Base-by-base conservation (phyloP, 2,329 filamentous ascomycete genomes). In the Xylariaceae sp. region DNA sequence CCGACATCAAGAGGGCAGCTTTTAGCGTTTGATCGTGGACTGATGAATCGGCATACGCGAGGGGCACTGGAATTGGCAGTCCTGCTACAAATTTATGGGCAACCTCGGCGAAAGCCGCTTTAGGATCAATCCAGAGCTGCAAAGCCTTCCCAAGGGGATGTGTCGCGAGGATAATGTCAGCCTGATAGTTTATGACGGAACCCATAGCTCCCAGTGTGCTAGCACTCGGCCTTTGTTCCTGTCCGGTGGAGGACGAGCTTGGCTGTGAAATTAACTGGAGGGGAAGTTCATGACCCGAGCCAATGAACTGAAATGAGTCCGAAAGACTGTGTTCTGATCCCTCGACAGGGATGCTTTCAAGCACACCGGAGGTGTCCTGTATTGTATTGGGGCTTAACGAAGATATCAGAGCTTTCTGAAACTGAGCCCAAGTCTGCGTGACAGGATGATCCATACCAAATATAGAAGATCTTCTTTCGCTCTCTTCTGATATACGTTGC, bases 11-110 rank as follows among this genome's bases (percentile, higher is more conserved):
- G n/a, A n/a, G n/a, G n/a, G n/a, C n/a, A n/a, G n/a, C n/a, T n/a
- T n/a, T n/a, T n/a, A n/a, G n/a, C n/a, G n/a, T n/a, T n/a, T n/a
- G n/a, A n/a, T n/a, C n/a, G n/a, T n/a, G n/a, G n/a, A n/a, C n/a
- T n/a, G n/a, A n/a, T n/a, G n/a, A n/a, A n/a, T n/a, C n/a, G n/a
- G n/a, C n/a, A n/a, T n/a, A n/a, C n/a, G n/a, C n/a, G n/a, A n/a
- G n/a, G n/a, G n/a, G n/a, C n/a, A n/a, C n/a, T n/a, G 27, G 22
- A n/a, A 40, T 40, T 32, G 37, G 37, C 14, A 40, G 14, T 17
- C 6, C 14, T 4, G 23, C 37, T 17, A 32, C 37, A 20, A 40
- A 40, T 11, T 22, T 29, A 29, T 40, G 23, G 8, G 23, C 37
- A 8, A 40, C 3, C n/a, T 40, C 32, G 23, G 19, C 32, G 7